These are phyloP conservation scores for Tylopilus sp. DNA, from an alignment of 768 basidiomycete species.

Conservation along the genomic window DNA sequence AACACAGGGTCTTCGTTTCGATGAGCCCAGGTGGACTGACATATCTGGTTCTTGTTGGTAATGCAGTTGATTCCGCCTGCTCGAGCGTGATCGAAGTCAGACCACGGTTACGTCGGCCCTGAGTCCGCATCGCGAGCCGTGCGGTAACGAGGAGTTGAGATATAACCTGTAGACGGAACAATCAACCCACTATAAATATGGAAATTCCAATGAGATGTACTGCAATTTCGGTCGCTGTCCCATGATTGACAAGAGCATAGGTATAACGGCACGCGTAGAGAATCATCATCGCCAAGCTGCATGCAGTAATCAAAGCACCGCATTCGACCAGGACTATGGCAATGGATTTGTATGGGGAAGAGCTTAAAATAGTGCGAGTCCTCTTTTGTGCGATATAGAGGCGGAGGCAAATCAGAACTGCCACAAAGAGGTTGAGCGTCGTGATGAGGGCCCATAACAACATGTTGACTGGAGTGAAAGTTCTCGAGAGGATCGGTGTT, in stretches of 20 bases:
- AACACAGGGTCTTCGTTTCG: not conserved
- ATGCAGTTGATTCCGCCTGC: not conserved
- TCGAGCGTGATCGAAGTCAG: not conserved
- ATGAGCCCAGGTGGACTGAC: not conserved
- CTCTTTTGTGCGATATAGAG: slow-evolving; percentile 11
- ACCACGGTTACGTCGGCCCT: not conserved
- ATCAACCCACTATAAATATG: not conserved
- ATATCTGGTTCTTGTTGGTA: not conserved
- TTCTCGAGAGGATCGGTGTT: not conserved
- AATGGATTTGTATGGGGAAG: slow-evolving; percentile 10
- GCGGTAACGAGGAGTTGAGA: slow-evolving; percentile 19
- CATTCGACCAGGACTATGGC: slow-evolving; percentile 21
- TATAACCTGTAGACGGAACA: not conserved
- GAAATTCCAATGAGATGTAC: slow-evolving; percentile 7
- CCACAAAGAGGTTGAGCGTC: slow-evolving; percentile 11
- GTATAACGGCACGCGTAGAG: slow-evolving; percentile 1
- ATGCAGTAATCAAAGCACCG: slow-evolving; percentile 8
- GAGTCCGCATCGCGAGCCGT: slow-evolving; percentile 9
- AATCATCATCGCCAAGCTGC: slow-evolving; percentile 7
- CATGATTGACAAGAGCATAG: slow-evolving; percentile 1
- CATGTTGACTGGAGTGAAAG: not conserved
- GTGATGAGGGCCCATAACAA: slow-evolving; percentile 14
- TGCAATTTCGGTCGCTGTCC: slow-evolving; percentile 13
- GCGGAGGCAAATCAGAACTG: slow-evolving; percentile 15
- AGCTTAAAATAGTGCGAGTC: not conserved